Base-by-base conservation (phyloP, 371 early-diverging fungal genomes). In the Apophysomyces elegans region DNA sequence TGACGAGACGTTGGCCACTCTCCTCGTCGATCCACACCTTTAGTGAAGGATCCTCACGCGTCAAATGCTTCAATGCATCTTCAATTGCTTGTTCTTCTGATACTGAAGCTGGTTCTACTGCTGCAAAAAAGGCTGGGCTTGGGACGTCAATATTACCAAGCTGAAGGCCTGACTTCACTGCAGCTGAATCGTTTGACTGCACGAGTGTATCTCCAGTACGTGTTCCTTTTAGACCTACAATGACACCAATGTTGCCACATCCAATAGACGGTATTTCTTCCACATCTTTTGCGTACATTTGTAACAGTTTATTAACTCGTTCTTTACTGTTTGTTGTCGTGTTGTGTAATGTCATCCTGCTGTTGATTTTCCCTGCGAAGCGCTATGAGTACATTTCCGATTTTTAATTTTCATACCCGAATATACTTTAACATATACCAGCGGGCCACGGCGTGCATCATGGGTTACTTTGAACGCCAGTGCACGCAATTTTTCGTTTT, bases 371-470 rank as follows among this genome's bases (percentile, higher is more conserved):
- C 35, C 91, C 86, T 80, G 56, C 14, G 38, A 13, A 8, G 39
- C 21, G 6, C n/a, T 36, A 45, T 13, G 35, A 45, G 16, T 9
- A 73, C 39, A 36, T n/a, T 71, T 44, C 32, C 16, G 8, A 57
- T 11, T 39, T 16, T 14, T 11, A 46, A 1, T 6, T 4, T 13
- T 7, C 54, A 63, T 81, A 67, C 95, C 98, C 0, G 95, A 88
- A 71, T 98, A 98, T 1, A 97, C 93, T 8, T 97, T 86, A n/a
- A 98, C 92, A 78, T 92, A 98, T 1, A 95, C 95, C 81, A 98
- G 76, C 5, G 93, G 87, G 2, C 98, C 98, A 16, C 95, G 87
- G 60, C 88, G 84, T 6, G 85, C 69, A 71, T 98, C 96, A 58
- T 93, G 90, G 0, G 91, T 81, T 0, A 98, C 96, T 64, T 98